Base-by-base conservation (phyloP, 805 yeast species). In the Hanseniaspora mollemarum region DNA sequence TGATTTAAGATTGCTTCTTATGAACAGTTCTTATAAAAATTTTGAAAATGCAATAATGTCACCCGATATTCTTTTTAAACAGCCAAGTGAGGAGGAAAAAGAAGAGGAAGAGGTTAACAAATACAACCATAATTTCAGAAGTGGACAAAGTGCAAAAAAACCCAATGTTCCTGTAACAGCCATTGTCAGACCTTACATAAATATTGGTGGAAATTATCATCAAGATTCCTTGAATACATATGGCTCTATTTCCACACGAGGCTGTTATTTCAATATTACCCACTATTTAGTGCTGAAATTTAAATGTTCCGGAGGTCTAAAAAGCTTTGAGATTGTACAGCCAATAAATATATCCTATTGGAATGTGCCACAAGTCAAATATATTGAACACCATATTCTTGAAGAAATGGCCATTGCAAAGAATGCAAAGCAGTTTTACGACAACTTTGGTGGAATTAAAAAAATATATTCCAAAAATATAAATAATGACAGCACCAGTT, bases 321-420 rank as follows among this genome's bases (percentile, higher is more conserved):
- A 75, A 55, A 76, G 75, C 52, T 64, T 78, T 36, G 74, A 71
- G 40, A 60, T 75, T 10, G 60, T 66, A 15, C 69, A 77, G 21
- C 83, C 81, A 1, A 62, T 80, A 4, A 74, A 74, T 0, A 68
- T 80, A 0, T 67, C 80, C 25, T 79, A 80, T 1, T 77, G 72
- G 65, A 72, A 76, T 56, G 61, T 73, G 33, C 56, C 61, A 2
- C 70, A 74, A 56, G 66, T 79, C 38, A 71, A 68, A 31, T 71
- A 76, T 52, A 59, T 79, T 12, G 67, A 78, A 51, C 70, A 68
- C 53, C 71, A 81, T 73, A 76, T 80, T 16, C 55, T 70, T 53
- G 67, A 70, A 44, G 81, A 80, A 59, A 74, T 76, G 49, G 75
- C 72, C 35, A 53, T 66, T 22, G 76, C 82, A 1, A 61, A 58